Conservation (phyloP, 2,329 filamentous ascomycete genomes). For the Fusarium sp. region DNA sequence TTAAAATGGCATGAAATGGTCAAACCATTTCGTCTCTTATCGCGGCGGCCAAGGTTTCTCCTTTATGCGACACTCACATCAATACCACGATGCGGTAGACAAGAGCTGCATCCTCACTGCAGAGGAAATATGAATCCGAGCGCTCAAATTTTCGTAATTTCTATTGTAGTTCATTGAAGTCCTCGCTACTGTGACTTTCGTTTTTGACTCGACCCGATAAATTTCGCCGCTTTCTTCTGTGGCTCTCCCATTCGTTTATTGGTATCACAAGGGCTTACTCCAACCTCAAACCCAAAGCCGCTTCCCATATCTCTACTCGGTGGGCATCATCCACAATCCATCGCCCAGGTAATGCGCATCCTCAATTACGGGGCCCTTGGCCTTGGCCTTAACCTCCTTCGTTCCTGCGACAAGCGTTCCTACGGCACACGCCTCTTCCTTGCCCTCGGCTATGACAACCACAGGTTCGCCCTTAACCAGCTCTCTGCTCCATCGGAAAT, state of each 20-base stretch:
- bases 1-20: not conserved
- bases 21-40: not conserved
- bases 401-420: conserved; percentile 87
- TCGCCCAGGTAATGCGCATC: conserved; percentile 94
- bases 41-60: not conserved
- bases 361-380: conserved; percentile 94
- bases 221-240: not conserved
- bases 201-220: not conserved
- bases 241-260: conserved; percentile 17
- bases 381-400: conserved; percentile 91
- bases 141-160: not conserved
- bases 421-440: conserved; percentile 89
- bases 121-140: not conserved
- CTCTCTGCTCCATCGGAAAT: conserved; percentile 72
- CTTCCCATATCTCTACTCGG: conserved; percentile 55
- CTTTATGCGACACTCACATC: not conserved
- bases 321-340: conserved; percentile 82
- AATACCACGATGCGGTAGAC: not conserved
- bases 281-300: not conserved
- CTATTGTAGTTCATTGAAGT: not conserved
- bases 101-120: not conserved
- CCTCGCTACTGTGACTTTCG: not conserved
- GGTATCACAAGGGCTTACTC: conserved; percentile 37
- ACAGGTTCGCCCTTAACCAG: conserved; percentile 85
- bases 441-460: conserved; percentile 91